Base-by-base conservation (phyloP, 73 alveolate genomes). In the Halteria grandinella region DNA sequence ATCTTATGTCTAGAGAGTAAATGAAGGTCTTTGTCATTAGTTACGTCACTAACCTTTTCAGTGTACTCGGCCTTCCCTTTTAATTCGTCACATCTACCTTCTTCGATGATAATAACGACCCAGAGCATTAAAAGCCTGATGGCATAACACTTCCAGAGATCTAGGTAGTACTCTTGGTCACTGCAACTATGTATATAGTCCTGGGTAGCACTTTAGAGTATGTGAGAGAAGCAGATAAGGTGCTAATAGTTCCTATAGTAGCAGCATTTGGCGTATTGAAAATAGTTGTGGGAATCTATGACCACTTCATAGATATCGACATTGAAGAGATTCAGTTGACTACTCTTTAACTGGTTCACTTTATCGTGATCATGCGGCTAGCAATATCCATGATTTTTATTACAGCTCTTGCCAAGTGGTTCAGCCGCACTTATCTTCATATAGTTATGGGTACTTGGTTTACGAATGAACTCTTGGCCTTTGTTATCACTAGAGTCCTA, bases 11-110 rank as follows among this genome's bases (percentile, higher is more conserved):
- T n/a, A n/a, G n/a, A n/a, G n/a, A n/a, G n/a, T 57, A 57, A 32
- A 1, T 57, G 4, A 15, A n/a, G 4, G 52, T 57, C 23, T 57
- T 33, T 20, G 6, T 57, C 4, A 7, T 57, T 14, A 57, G 73
- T 32, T 57, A 57, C 27, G 7, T 57, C 32, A 32, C 73, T 8
- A 57, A 57, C 27, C n/a, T 57, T 8, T 29, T 57, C 17, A 53
- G 73, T 4, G 31, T 57, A 20, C 53, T 57, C n/a, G 73, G 73
- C 1, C 28, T 57, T 5, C 32, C 24, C 4, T 33, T 57, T 2
- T 50, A 57, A 57, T 57, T 28, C 18, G 18, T 57, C 53, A 57
- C 73, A 14, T 31, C 73, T 57, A 57, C 73, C n/a, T 57, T 57
- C 36, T 57, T 33, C 53, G 2, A 57, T 17, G 73, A 57, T 29